Evolutionary conservation across 202 grass and related monocot species (phyloP), one percentile per base, ranked within the genome.

Genomic region (Zoysia matrella): DNA sequence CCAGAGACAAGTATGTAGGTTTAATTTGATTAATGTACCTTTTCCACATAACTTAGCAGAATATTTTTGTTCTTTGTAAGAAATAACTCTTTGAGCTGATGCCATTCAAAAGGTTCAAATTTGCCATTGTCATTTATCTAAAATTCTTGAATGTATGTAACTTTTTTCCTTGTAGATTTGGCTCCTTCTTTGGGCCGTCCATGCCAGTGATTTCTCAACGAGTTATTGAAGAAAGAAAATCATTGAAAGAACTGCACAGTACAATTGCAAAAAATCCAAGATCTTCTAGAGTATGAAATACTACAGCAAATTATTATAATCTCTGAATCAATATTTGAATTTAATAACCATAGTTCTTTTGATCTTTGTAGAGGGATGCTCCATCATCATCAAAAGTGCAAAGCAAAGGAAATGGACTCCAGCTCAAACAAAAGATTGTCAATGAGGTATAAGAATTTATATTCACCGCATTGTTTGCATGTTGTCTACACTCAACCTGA

Each of bases 111-210:
- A 62, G 45, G 2, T 44, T 56, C 12, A 49, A 7, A 43, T 5
- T 41, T 43, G 15, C 6, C 15, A 1, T 51, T 71, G 57, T 30
- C 67, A 73, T 39, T 15, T 67, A 18, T 52, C 30, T 2, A 15
- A 5, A 69, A 14, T 61, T 54, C 6, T 51, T 79, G 40, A 47
- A 47, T 73, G 47, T 73, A 12, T 56, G 30, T 83, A 6, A 58
- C 6, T 40, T 64, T 66, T 22, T 61, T 87, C 84, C 48, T 44
- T 83, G 74, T 90, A 94, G 96, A 78, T 99, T 96, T 84, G 96
- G 96, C 74, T 96, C 96, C 55, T 99, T 99, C 76, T 99, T 99
- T 92, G 96, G 93, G 43, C 96, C 96, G 51, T 95, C 96, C 53
- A 81, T 90, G 13, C 85, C 96, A 0, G 87, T 89, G 83, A 99